Evolutionary conservation across 139 green algal species (phyloP), one percentile per base, ranked within the genome.

Genomic region (Nannochloris sp.): DNA sequence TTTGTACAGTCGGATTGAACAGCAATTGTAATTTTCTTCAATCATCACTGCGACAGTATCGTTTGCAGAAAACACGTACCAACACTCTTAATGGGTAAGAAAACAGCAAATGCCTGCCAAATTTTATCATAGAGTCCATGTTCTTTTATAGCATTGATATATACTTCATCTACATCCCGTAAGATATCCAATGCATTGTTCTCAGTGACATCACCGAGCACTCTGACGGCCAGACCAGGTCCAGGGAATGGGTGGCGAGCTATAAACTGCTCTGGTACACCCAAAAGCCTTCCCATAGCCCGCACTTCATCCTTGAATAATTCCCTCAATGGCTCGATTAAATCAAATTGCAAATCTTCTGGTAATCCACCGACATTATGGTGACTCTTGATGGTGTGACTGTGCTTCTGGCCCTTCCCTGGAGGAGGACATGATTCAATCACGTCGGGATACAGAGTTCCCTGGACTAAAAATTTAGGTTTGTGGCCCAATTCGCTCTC

Each of bases 21-120:
- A 74, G 68, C 68, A 74, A 70, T 74, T 74, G 48, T 53, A 57
- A 31, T 56, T 65, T 46, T 17, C n/a, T 60, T 13, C 49, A 30
- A 50, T 74, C 68, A 69, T 73, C 59, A 30, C 28, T 4, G 63
- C 66, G 57, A 61, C 29, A 31, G 20, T 17, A 12, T 59, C 23
- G 14, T 30, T 33, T 33, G 50, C n/a, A n/a, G 8, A 30, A 55
- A 48, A 30, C 9, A 40, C 77, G 70, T 44, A 91, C 84, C 84
- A 36, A 91, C 85, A 2, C 74, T 86, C 62, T 82, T 80, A 49
- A 97, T 74, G 8, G 91, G 91, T 59, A 98, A 77, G 82, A 98
- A 97, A 16, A 98, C 94, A 4, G 93, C 94, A 74, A 99, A 99
- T 2, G 94, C 94, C 78, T 96, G 89, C 94, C 94, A 99, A 76